Conservation (phyloP, 1,284 basidiomycete genomes). For the Volvariella volvacea region DNA sequence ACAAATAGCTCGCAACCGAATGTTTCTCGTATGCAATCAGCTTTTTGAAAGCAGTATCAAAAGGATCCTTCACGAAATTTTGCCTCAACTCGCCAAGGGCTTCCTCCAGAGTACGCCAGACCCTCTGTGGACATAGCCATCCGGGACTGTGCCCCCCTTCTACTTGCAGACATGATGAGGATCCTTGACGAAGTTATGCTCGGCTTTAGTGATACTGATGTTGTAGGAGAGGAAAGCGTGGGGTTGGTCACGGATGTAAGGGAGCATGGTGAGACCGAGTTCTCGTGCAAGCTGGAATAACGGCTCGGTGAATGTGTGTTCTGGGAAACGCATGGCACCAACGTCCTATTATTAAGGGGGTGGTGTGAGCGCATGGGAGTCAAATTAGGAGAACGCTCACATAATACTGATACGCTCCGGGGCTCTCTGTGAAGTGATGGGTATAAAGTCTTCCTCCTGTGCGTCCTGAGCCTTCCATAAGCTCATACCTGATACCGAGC, state of each 20-base stretch:
- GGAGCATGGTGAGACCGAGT: background rate
- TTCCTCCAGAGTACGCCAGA: too few species aligned
- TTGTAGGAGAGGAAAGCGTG: background rate
- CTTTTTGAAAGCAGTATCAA: too few species aligned
- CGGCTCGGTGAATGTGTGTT: constrained; percentile 1
- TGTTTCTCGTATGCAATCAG: too few species aligned
- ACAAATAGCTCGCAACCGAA: too few species aligned
- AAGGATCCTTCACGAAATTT: too few species aligned
- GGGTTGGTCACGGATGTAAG: background rate
- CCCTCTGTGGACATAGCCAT: background rate
- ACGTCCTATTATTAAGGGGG: too few species aligned
- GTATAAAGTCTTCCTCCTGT: too few species aligned
- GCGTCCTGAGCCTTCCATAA: too few species aligned
- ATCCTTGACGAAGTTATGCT: background rate
- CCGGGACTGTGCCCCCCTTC: background rate
- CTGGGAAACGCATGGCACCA: constrained; percentile 10
- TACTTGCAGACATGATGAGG: background rate
- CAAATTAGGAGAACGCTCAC: too few species aligned
- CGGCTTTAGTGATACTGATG: background rate
- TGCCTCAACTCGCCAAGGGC: too few species aligned
- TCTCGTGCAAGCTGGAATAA: constrained; percentile 6
- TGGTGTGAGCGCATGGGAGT: too few species aligned
- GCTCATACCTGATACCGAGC: too few species aligned
- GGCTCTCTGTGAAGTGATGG: background rate
- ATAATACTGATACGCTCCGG: constrained; percentile 4